Evolutionary conservation across 2,329 filamentous ascomycete genomes (phyloP).

Genomic region (Trichoderma atrobrunneum): DNA sequence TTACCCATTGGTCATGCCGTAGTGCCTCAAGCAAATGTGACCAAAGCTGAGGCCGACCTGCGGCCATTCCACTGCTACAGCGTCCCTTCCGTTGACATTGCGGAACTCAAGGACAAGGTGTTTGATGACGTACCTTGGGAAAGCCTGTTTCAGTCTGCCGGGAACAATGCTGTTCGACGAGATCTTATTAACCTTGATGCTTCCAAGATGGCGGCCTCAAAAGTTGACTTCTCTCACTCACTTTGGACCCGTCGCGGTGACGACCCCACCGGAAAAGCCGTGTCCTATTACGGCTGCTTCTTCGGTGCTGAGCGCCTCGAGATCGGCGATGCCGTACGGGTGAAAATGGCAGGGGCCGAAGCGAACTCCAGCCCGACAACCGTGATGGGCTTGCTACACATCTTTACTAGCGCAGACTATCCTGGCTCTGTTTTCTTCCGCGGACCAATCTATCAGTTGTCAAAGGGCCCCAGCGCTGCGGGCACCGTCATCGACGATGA

Average conservation of each 20-base stretch:
- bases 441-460: slow-evolving; percentile 40
- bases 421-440: slow-evolving; percentile 40
- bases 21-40: slow-evolving; percentile 38
- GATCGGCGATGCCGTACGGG: slow-evolving; percentile 47
- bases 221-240: slow-evolving; percentile 49
- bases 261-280: slow-evolving; percentile 33
- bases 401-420: slow-evolving; percentile 37
- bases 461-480: slow-evolving; percentile 27
- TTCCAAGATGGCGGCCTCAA: slow-evolving; percentile 50
- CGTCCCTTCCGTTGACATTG: slow-evolving; percentile 43
- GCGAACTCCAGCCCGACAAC: slow-evolving; percentile 33
- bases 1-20: slow-evolving; percentile 42
- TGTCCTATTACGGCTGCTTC: slow-evolving; percentile 47
- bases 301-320: slow-evolving; percentile 51
- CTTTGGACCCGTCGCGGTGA: slow-evolving; percentile 42
- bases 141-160: slow-evolving; percentile 32
- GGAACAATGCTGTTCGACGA: slow-evolving; percentile 37
- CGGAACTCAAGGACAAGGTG: slow-evolving; percentile 38
- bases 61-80: slow-evolving; percentile 52
- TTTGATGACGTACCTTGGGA: slow-evolving; percentile 47
- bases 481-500: slow-evolving; percentile 35
- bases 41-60: slow-evolving; percentile 42
- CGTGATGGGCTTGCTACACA: slow-evolving; percentile 40
- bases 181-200: slow-evolving; percentile 47
- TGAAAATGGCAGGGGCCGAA: slow-evolving; percentile 41